A percentile compares a stretch with the other conserved stretches of the same genome.
Conservation (phyloP, 805 yeast species). For the Metschnikowia lochheadii region DNA sequence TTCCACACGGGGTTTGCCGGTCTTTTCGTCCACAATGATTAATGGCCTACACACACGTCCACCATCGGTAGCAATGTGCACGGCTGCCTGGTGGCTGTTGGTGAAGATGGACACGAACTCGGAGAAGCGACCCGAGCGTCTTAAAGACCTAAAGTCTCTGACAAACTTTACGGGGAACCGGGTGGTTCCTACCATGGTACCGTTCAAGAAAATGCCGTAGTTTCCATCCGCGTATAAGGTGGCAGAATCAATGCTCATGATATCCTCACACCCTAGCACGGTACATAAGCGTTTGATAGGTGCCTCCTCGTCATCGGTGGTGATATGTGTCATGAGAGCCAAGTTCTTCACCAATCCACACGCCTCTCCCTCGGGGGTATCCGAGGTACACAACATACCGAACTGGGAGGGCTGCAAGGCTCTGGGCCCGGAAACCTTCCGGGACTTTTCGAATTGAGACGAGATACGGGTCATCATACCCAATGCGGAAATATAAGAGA, state of each 20-base stretch:
- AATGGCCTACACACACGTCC: conserved; percentile 97
- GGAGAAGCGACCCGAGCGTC: conserved; percentile 82
- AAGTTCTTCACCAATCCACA: conserved; percentile 97
- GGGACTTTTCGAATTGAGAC: conserved; percentile 96
- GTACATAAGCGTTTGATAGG: conserved; percentile 78
- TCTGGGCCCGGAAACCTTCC: conserved; percentile 98
- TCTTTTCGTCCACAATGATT: conserved; percentile 75
- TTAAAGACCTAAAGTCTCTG: conserved; percentile 65
- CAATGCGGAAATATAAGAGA: conserved; percentile 88
- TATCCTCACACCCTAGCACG: conserved; percentile 85
- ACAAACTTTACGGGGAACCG: conserved; percentile 85
- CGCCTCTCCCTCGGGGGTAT: conserved; percentile 99
- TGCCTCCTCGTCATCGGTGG: conserved; percentile 95
- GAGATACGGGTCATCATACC: conserved; percentile 99
- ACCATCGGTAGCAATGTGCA: conserved; percentile 98
- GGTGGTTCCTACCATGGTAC: conserved; percentile 90
- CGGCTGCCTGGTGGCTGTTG: conserved; percentile 85
- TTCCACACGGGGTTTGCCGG: conserved; percentile 54
- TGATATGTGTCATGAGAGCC: conserved; percentile 97
- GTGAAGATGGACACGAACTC: conserved; percentile 89
- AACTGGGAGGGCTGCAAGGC: conserved; percentile 98
- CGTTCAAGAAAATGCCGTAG: conserved; percentile 84
- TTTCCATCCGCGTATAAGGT: conserved; percentile 73
- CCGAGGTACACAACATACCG: conserved; percentile 98
- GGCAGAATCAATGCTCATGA: conserved; percentile 75